These are phyloP conservation scores for Ogataea naganishii DNA, from an alignment of 805 yeast species.

Conservation along the genomic window DNA sequence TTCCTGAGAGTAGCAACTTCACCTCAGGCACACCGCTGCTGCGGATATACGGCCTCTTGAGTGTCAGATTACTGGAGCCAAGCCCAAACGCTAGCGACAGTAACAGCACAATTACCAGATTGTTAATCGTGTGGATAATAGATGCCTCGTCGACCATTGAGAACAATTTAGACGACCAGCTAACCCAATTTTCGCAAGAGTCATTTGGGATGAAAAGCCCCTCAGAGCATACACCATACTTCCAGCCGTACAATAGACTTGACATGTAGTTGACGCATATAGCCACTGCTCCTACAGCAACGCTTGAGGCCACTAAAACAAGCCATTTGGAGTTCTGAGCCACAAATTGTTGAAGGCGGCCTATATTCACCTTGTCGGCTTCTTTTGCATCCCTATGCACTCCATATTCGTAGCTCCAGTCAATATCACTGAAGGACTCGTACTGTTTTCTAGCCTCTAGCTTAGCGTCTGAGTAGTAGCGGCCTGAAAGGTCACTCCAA, in stretches of 20 bases:
- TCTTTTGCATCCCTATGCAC: constrained; percentile 13
- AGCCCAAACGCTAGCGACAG: constrained; percentile 30
- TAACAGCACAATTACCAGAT: constrained; percentile 28
- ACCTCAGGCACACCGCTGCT: constrained; percentile 71
- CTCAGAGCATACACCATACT: constrained; percentile 40
- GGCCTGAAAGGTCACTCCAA: too few relatives aligned
- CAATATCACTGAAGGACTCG: constrained; percentile 15
- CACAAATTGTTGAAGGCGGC: constrained; percentile 9
- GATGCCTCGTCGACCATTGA: constrained; percentile 18
- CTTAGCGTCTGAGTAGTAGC: too few relatives aligned
- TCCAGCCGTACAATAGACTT: constrained; percentile 41
- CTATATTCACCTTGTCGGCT: constrained; percentile 3
- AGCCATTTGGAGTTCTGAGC: constrained; percentile 35
- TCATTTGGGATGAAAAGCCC: constrained; percentile 17
- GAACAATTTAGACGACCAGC: constrained; percentile 25
- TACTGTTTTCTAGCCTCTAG: constrained; percentile 8
- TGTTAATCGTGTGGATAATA: constrained; percentile 12
- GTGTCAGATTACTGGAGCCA: constrained; percentile 25
- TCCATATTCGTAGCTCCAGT: constrained; percentile 25
- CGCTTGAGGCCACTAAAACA: constrained; percentile 34
- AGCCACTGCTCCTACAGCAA: constrained; percentile 39
- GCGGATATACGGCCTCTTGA: constrained; percentile 28
- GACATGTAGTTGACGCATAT: constrained; percentile 40
- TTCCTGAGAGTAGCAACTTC: constrained; percentile 60
- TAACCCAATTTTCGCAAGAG: constrained; percentile 24